phyloP scores from a whole-genome alignment of 1,284 basidiomycete species.

The Austroboletus olivaceoglutinosus region DNA sequence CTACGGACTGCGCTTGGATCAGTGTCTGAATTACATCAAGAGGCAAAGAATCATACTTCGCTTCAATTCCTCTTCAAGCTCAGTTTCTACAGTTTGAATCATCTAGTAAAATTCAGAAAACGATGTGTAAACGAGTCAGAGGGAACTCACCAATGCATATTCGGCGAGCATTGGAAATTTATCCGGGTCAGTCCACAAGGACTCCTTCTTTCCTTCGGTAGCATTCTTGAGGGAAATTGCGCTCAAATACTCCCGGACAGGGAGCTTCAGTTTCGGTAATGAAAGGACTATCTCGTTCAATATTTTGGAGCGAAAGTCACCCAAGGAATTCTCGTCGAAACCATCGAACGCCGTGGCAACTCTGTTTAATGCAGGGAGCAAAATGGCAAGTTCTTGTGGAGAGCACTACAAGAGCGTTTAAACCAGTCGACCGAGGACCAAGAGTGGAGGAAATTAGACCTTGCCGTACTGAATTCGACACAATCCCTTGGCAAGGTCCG shows the following conservation, averaged over 20 bases:
- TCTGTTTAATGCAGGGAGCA: conserved; percentile 77
- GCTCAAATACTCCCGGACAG: conserved; percentile 56
- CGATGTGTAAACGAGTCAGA: neutral
- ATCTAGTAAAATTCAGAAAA: conserved; percentile 36
- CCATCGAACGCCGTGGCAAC: conserved; percentile 67
- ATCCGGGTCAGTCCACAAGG: conserved; percentile 72
- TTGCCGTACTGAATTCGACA: conserved; percentile 90
- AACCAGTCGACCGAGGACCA: neutral
- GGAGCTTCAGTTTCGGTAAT: conserved; percentile 63
- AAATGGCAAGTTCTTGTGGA: conserved; percentile 77
- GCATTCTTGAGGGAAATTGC: conserved; percentile 67
- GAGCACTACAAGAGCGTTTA: conserved; percentile 55
- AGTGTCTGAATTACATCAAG: conserved; percentile 3
- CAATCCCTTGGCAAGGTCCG: conserved; percentile 88
- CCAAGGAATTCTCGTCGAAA: conserved; percentile 42
- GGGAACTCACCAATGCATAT: conserved; percentile 35
- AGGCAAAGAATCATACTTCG: conserved; percentile 42
- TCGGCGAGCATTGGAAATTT: conserved; percentile 68
- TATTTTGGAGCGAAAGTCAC: conserved; percentile 61
- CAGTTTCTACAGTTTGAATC: conserved; percentile 63
- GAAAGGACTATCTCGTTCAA: conserved; percentile 72
- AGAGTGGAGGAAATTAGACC: conserved; percentile 38
- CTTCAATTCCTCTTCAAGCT: conserved; percentile 76
- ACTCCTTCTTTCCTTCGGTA: conserved; percentile 64
- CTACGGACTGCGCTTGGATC: conserved; percentile 58